Conservation (phyloP, 495 filamentous ascomycete genomes). For the Hypomontagnella monticulosa region DNA sequence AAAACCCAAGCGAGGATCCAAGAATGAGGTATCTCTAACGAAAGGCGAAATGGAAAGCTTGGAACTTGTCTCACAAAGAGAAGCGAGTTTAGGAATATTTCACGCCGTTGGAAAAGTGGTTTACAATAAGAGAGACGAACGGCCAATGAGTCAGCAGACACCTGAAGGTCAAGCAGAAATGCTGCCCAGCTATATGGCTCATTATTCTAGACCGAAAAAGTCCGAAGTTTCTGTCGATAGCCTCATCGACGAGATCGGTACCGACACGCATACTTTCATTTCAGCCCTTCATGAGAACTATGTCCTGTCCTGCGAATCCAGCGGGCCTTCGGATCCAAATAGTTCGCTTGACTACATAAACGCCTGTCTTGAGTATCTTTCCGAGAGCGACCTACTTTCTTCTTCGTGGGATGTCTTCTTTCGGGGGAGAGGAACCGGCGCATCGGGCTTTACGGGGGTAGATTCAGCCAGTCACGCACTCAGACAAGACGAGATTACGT, state of each 20-base stretch:
- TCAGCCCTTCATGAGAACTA: constrained; percentile 97
- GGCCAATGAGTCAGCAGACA: constrained; percentile 40
- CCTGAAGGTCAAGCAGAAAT: constrained; percentile 52
- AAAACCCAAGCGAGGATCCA: constrained; percentile 67
- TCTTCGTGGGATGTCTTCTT: constrained; percentile 67
- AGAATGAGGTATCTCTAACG: constrained; percentile 67
- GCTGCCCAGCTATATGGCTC: constrained; percentile 69
- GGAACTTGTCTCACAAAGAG: constrained; percentile 80
- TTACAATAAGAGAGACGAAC: constrained; percentile 84
- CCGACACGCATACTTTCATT: constrained; percentile 87
- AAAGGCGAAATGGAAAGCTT: constrained; percentile 76
- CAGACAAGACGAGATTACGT: constrained; percentile 90
- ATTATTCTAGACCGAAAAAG: constrained; percentile 68
- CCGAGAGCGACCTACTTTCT: constrained; percentile 84
- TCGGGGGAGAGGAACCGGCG: constrained; percentile 54
- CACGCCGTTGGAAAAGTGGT: constrained; percentile 95
- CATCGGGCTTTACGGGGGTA: constrained; percentile 51
- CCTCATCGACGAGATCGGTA: constrained; percentile 87
- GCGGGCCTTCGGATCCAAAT: constrained; percentile 53
- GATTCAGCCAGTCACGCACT: constrained; percentile 73
- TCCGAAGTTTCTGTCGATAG: constrained; percentile 78
- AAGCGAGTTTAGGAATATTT: constrained; percentile 89
- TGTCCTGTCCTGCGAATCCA: constrained; percentile 77
- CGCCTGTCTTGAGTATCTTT: constrained; percentile 82
- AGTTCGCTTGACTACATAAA: constrained; percentile 72